A percentile compares a stretch with the other conserved stretches of the same genome.
phyloP scores from a whole-genome alignment of 495 filamentous ascomycete genomes.

The Margaritispora aquatica region DNA sequence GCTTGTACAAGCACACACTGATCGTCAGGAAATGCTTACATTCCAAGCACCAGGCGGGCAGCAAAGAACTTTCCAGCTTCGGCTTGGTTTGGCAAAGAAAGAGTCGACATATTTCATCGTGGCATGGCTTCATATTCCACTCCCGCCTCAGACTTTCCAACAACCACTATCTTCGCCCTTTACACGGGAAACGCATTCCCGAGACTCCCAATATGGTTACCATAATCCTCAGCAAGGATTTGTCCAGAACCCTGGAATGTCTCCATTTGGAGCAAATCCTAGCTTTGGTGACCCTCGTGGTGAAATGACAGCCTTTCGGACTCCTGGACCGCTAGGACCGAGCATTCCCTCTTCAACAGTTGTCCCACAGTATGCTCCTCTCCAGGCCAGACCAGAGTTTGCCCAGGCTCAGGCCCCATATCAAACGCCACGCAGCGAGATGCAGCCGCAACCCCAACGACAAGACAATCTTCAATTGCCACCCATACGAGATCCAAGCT shows the following conservation, averaged over 20 bases:
- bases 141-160: constrained; percentile 30
- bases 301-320: constrained; percentile 13
- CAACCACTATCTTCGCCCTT: constrained; percentile 35
- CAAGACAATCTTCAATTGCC: constrained; percentile 42
- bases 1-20: constrained; percentile 35
- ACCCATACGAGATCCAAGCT: constrained; percentile 39
- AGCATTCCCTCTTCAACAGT: constrained; percentile 1
- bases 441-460: constrained; percentile 28
- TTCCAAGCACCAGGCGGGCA: constrained; percentile 42
- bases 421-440: constrained; percentile 40
- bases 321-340: constrained; percentile 8
- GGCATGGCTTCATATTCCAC: constrained; percentile 30
- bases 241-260: constrained; percentile 35
- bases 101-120: constrained; percentile 50
- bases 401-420: constrained; percentile 31
- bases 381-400: constrained; percentile 28
- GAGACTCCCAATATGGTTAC: constrained; percentile 31
- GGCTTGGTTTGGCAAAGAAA: constrained; percentile 42
- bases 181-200: constrained; percentile 31
- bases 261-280: constrained; percentile 8
- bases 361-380: constrained; percentile 12
- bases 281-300: constrained; percentile 10
- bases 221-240: constrained; percentile 33
- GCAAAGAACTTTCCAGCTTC: constrained; percentile 33
- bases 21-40: constrained; percentile 42